These are phyloP conservation scores for Phytopythium helicoides DNA, from an alignment of 352 stramenopile genomes.

Conservation along the genomic window DNA sequence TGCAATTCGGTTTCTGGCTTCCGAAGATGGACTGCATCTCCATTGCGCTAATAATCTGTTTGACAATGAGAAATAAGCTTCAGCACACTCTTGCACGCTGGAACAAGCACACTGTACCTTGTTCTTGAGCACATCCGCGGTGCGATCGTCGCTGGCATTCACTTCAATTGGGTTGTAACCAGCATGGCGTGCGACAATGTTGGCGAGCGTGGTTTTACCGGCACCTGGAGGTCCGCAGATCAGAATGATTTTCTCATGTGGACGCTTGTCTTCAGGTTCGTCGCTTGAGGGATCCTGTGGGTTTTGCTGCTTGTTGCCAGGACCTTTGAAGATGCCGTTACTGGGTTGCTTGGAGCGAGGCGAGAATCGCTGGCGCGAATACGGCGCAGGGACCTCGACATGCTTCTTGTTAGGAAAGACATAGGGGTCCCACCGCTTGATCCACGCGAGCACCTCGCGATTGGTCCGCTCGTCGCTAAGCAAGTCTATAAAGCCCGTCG, in stretches of 20 bases:
- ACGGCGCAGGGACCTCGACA: conserved; percentile 10
- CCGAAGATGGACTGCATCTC: conserved; percentile 90
- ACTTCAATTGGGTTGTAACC: conserved; percentile 97
- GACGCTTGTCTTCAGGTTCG: conserved; percentile 39
- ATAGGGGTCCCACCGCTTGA: conserved; percentile 95
- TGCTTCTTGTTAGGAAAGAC: conserved; percentile 88
- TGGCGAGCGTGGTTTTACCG: conserved; percentile 97
- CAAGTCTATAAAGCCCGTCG: conserved; percentile 92
- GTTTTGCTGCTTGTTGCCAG: conserved; percentile 8
- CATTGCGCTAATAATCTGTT: conserved; percentile 86
- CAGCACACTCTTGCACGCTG: not conserved
- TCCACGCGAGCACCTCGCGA: conserved; percentile 92
- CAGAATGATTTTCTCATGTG: conserved; percentile 90
- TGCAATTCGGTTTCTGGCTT: conserved; percentile 92
- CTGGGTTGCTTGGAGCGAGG: conserved; percentile 5
- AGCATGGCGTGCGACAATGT: conserved; percentile 93
- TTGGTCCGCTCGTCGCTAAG: conserved; percentile 97
- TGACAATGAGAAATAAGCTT: not conserved
- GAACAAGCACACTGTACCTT: conserved; percentile 67
- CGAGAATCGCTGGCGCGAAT: conserved; percentile 3
- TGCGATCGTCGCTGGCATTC: conserved; percentile 98
- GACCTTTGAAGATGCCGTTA: conserved; percentile 9
- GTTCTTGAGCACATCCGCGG: conserved; percentile 87
- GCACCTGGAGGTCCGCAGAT: conserved; percentile 92
- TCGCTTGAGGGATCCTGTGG: conserved; percentile 6